Percentiles rank a stretch among this genome's conserved stretches.
phyloP scores from a whole-genome alignment of 495 filamentous ascomycete genomes.

The Xylaria longipes region DNA sequence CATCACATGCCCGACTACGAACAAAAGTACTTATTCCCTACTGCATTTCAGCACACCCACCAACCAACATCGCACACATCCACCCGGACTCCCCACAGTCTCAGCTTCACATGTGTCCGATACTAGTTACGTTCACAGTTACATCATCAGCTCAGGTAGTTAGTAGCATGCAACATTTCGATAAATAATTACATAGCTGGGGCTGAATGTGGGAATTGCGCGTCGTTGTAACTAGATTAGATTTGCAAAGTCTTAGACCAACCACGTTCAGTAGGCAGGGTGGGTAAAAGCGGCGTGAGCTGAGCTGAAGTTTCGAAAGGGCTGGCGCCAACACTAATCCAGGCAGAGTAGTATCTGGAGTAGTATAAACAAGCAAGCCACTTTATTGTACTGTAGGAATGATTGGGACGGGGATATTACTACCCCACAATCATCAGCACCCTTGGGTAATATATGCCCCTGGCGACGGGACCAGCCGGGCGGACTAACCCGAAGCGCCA shows the following conservation, averaged over 20 bases:
- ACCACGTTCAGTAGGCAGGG: neutral
- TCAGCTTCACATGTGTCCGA: neutral
- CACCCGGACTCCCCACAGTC: neutral
- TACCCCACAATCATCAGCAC: neutral
- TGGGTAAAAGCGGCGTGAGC: neutral
- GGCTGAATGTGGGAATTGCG: neutral
- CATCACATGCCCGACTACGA: neutral
- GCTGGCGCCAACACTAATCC: neutral
- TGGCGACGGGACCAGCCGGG: neutral
- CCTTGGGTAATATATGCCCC: neutral
- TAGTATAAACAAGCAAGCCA: neutral
- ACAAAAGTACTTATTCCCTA: neutral
- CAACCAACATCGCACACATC: neutral
- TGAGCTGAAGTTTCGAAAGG: neutral
- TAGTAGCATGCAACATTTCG: neutral
- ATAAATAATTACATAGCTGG: neutral
- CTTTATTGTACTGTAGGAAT: neutral
- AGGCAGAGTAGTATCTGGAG: neutral
- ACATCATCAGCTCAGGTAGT: neutral
- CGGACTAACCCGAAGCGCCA: neutral
- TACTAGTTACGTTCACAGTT: neutral
- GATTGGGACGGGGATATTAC: neutral
- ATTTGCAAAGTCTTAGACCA: neutral
- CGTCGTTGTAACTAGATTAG: neutral
- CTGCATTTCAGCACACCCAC: neutral